A percentile compares a stretch with the other conserved stretches of the same genome.
Conservation (phyloP, 2,329 filamentous ascomycete species). For the Neonectria hederae region DNA sequence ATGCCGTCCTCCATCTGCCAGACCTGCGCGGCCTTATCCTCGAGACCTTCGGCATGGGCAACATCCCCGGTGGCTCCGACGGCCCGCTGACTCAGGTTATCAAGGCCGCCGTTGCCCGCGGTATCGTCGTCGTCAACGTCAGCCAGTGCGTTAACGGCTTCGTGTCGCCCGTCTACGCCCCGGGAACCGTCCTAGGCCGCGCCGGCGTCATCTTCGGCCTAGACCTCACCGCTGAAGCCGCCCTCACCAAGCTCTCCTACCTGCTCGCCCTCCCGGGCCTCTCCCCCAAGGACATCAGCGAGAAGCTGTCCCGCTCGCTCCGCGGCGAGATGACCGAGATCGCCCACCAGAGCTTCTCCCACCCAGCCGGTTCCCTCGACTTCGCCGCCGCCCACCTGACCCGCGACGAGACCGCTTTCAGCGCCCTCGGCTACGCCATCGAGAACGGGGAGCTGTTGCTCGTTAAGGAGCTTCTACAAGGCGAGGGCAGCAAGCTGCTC, state of each 20-base stretch:
- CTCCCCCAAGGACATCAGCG: constrained; percentile 71
- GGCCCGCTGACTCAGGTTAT: constrained; percentile 83
- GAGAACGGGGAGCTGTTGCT: constrained; percentile 73
- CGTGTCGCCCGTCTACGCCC: constrained; percentile 80
- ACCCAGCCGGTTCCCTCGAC: constrained; percentile 68
- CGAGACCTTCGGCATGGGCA: constrained; percentile 93
- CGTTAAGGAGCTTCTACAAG: constrained; percentile 73
- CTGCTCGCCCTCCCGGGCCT: constrained; percentile 75
- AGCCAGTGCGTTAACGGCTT: constrained; percentile 86
- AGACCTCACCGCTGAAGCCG: constrained; percentile 89
- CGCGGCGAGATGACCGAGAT: constrained; percentile 88
- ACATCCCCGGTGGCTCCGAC: constrained; percentile 84
- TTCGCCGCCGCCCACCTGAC: constrained; percentile 55
- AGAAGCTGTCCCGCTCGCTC: constrained; percentile 77
- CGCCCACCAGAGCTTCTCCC: constrained; percentile 76
- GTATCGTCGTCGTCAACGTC: constrained; percentile 88
- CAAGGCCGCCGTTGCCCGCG: constrained; percentile 78
- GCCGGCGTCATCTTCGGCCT: constrained; percentile 90
- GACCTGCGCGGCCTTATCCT: constrained; percentile 83
- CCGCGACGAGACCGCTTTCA: constrained; percentile 71
- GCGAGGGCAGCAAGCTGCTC: constrained; percentile 72
- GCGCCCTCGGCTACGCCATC: constrained; percentile 82
- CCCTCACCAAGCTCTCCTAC: constrained; percentile 90
- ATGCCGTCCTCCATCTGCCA: constrained; percentile 81
- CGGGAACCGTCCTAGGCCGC: constrained; percentile 78